Percentiles rank a stretch among this genome's conserved stretches.
phyloP scores from a whole-genome alignment of 352 stramenopile genomes.

The Globisporangium yorkense region DNA sequence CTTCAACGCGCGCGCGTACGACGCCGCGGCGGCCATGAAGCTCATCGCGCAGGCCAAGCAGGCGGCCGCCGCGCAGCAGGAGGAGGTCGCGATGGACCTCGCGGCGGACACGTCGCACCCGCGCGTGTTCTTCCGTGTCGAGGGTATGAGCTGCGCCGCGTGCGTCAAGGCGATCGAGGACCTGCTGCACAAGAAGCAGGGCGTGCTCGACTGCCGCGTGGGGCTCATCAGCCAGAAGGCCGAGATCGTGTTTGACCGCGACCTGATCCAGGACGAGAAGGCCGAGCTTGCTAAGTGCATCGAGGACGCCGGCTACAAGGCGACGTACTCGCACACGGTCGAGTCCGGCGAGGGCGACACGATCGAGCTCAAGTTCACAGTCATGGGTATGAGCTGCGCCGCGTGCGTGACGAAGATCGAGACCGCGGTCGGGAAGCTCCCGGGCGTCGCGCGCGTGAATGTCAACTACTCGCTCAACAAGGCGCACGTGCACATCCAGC shows the following conservation, averaged over 20 bases:
- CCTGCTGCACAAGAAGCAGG: conserved; percentile 46
- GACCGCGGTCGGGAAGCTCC: conserved; percentile 44
- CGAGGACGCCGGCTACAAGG: conserved; percentile 69
- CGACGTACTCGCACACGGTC: conserved; percentile 70
- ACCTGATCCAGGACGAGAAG: conserved; percentile 53
- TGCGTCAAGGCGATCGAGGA: conserved; percentile 88
- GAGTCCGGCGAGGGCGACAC: conserved; percentile 73
- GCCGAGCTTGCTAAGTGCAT: conserved; percentile 50
- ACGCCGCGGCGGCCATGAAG: conserved; percentile 43
- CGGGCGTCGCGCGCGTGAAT: conserved; percentile 65
- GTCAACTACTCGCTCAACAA: conserved; percentile 67
- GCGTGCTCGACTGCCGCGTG: conserved; percentile 74
- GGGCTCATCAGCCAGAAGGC: conserved; percentile 85
- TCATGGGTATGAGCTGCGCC: conserved; percentile 60
- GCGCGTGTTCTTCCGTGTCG: conserved; percentile 73
- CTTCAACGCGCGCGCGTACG: conserved; percentile 53
- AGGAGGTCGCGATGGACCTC: conserved; percentile 29
- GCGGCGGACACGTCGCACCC: conserved; percentile 34
- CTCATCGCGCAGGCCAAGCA: conserved; percentile 45
- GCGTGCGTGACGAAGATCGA: conserved; percentile 69
- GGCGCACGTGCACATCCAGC: conserved; percentile 71
- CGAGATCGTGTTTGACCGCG: conserved; percentile 76
- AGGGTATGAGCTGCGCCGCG: conserved; percentile 84
- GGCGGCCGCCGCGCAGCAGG: conserved; percentile 17
- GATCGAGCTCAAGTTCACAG: conserved; percentile 74